phyloP scores from a whole-genome alignment of 1,284 basidiomycete genomes.

The Athelia sp. region DNA sequence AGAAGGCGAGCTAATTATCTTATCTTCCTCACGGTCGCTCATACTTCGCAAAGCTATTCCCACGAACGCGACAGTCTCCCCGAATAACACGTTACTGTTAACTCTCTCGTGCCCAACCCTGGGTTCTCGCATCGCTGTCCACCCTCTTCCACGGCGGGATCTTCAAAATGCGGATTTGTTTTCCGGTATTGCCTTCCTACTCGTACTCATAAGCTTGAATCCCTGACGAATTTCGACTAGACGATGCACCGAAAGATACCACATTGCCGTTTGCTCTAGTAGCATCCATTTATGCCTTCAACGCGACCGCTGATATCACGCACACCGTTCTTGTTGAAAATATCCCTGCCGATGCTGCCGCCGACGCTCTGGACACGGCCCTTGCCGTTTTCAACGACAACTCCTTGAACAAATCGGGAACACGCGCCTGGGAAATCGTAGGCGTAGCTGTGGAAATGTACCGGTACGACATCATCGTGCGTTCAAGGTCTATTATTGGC shows the following conservation, averaged over 20 bases:
- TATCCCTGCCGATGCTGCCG: no score
- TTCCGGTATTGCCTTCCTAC: not conserved
- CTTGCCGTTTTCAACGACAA: conserved; percentile 35
- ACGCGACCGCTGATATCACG: conserved; percentile 47
- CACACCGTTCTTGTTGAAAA: conserved; percentile 30
- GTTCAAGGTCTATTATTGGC: not conserved
- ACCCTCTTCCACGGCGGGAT: conserved; percentile 39
- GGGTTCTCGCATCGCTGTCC: conserved; percentile 36
- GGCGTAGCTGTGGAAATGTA: conserved; percentile 56
- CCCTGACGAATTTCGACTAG: not conserved
- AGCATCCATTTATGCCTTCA: conserved; percentile 38
- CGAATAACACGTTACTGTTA: conserved; percentile 50
- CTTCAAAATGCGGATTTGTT: conserved; percentile 13
- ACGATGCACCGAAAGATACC: conserved; percentile 13
- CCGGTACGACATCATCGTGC: conserved; percentile 29
- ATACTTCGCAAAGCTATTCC: conserved; percentile 36
- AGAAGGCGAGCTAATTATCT: conserved; percentile 36
- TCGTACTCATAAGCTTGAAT: not conserved
- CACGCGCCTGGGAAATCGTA: conserved; percentile 40
- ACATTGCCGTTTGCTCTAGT: conserved; percentile 32
- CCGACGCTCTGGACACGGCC: conserved; percentile 29
- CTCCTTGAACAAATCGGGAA: conserved; percentile 22
- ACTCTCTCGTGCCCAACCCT: conserved; percentile 40
- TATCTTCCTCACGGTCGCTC: conserved; percentile 3
- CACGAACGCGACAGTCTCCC: conserved; percentile 45